Base-by-base conservation (phyloP, 768 basidiomycete genomes). In the Mycena vulgaris region DNA sequence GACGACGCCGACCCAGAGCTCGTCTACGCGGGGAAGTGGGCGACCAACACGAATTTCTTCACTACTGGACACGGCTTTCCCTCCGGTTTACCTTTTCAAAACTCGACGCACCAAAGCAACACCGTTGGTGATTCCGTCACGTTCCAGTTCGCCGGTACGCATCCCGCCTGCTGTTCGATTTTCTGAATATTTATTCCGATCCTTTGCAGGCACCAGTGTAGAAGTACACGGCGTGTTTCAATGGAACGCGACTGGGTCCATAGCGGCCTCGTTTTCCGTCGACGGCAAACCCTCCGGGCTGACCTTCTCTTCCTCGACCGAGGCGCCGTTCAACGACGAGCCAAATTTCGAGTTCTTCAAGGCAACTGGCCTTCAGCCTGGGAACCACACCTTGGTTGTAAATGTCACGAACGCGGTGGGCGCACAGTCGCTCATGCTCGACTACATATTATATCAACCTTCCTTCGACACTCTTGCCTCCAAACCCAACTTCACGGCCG, bases 331-430 rank as follows among this genome's bases (percentile, higher is more conserved):
- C 37, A 27, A 35, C 37, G 55, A 56, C 14, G 35, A 56, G 35
- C 55, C 55, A 5, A 56, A 56, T 39, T 37, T 56, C 19, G 23
- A 37, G n/a, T 56, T 56, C 16, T 56, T 56, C 55, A 56, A 39
- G 2, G 55, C 55, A 39, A 23, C 35, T 3, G n/a, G 37, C 6
- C 55, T 56, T 2, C n/a, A 37, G 51, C 17, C 51, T 8, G 55
- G 35, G 23, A 39, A 39, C 25, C 55, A 56, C 25, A 56, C 55
- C 55, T 39, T 56, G 35, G 17, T 25, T 13, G 14, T 56, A 3
- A 56, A 56, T 56, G 14, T 56, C n/a, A 56, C 33, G 23, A 39
- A 56, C 13, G 35, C 39, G 8, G 55, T 16, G 9, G 55, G 55
- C 11, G 55, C 55, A 3, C 35, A 56, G 55, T 11, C n/a, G 37